phyloP scores from a whole-genome alignment of 176 grass and related monocot species.

The Musa beccarii region DNA sequence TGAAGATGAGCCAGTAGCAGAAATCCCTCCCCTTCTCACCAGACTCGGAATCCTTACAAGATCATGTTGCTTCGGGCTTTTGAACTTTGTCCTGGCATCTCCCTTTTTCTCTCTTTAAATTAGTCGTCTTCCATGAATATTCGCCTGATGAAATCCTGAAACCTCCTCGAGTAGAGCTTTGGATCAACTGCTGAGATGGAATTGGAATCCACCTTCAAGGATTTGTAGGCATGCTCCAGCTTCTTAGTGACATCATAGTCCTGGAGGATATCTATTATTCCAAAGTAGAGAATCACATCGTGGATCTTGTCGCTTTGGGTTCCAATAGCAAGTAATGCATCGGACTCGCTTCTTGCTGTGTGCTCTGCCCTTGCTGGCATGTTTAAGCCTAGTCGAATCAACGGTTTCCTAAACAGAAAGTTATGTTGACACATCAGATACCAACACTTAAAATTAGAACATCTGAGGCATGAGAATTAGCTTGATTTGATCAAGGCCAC shows the following conservation, averaged over 20 bases:
- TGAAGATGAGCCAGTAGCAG: no score
- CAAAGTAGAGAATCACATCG: constrained; percentile 81
- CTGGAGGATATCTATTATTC: constrained; percentile 82
- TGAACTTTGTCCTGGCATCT: no score
- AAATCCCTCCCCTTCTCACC: no score
- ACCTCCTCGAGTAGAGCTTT: constrained; percentile 87
- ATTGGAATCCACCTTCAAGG: constrained; percentile 69
- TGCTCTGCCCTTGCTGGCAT: constrained; percentile 84
- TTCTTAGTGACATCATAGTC: constrained; percentile 47
- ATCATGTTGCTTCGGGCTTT: neutral
- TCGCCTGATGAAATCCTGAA: constrained; percentile 85
- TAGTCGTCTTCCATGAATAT: constrained; percentile 63
- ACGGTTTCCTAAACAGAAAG: constrained; percentile 55
- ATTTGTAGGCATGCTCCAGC: constrained; percentile 82
- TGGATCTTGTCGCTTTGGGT: constrained; percentile 43
- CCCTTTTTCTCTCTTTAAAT: neutral
- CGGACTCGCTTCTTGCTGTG: constrained; percentile 27
- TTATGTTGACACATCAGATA: constrained; percentile 10
- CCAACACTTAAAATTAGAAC: neutral
- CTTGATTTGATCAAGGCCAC: no score
- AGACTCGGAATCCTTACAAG: neutral
- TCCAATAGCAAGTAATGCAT: no score
- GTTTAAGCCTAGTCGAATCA: constrained; percentile 58
- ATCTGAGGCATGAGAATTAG: no score
- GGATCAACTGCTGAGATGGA: constrained; percentile 87